Percentiles rank a stretch among this genome's conserved stretches.
phyloP scores from a whole-genome alignment of 2,329 filamentous ascomycete genomes.

The Aspergillus nomiae region DNA sequence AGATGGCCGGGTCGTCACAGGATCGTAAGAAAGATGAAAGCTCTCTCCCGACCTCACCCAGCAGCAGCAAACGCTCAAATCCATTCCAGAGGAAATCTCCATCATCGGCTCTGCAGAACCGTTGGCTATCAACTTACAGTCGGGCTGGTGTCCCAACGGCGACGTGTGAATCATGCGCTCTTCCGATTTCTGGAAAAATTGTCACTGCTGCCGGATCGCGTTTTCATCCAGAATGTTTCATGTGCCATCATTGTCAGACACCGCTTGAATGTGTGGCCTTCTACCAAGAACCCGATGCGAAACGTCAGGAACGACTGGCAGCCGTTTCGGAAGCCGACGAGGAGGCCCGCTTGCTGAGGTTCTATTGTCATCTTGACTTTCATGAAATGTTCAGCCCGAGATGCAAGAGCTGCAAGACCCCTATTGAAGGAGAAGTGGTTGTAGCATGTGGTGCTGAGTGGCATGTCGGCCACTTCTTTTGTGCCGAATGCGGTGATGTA shows the following conservation, averaged over 20 bases:
- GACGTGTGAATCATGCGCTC: conserved; percentile 78
- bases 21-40: conserved; percentile 13
- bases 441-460: conserved; percentile 93
- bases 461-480: conserved; percentile 98
- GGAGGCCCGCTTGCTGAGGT: conserved; percentile 68
- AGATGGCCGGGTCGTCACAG: conserved; percentile 28
- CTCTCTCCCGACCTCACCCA: conserved; percentile 21
- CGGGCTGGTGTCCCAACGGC: conserved; percentile 62
- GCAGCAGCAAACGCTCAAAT: conserved; percentile 20
- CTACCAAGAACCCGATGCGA: conserved; percentile 80
- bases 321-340: conserved; percentile 64
- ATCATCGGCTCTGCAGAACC: conserved; percentile 40
- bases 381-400: conserved; percentile 91
- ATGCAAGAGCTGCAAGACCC: conserved; percentile 94
- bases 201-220: conserved; percentile 78
- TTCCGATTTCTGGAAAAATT: conserved; percentile 86
- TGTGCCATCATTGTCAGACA: conserved; percentile 83
- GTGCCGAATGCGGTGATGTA: conserved; percentile 90
- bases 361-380: conserved; percentile 99
- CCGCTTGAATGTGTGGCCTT: conserved; percentile 93
- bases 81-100: conserved; percentile 34
- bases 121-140: conserved; percentile 42
- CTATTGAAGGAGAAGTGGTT: conserved; percentile 92
- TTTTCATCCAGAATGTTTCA: conserved; percentile 93
- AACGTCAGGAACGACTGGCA: conserved; percentile 70